Base-by-base conservation (phyloP, 768 basidiomycete genomes). In the Guyanaporus albipodus region DNA sequence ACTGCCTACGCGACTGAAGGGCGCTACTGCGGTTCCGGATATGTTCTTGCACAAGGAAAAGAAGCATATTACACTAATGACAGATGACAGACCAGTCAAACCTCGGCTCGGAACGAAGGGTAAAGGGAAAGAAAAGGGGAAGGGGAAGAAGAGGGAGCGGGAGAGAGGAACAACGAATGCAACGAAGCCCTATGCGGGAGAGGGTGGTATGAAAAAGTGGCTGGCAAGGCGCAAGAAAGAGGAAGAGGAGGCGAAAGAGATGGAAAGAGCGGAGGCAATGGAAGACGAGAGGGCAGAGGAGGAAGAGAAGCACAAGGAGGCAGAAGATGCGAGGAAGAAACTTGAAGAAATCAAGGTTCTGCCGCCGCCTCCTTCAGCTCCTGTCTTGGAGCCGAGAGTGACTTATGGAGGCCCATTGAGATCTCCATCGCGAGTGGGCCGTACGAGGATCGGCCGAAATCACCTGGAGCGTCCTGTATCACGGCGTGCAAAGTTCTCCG, bases 121-220 rank as follows among this genome's bases (percentile, higher is more conserved):
- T 15, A 66, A 69, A 53, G 58, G 68, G 55, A 67, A 72, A 59
- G 58, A 58, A 6, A 63, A 59, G 37, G 63, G 50, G 1, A 63
- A 59, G 39, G 62, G 49, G 12, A 75, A 73, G 56, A 64, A 58
- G 28, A 70, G 63, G 34, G 58, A 67, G 32, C 64, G 62, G 38
- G 57, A 68, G 24, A 64, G 63, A 36, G 63, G 48, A 19, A 61
- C 70, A 15, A 64, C 71, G 12, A 81, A 80, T 51, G 75, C 74
- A 31, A 78, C 78, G 17, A 89, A 89, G 57, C 87, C 87, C 4
- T 90, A 90, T 56, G 82, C 85, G 1, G 87, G 87, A 7, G 78
- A 80, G 51, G 84, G 87, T 42, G 85, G 85, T 1, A 82, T 87
- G 75, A 87, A 84, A 71, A 89, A 83, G 58, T 67, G 87, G 62